phyloP scores from a whole-genome alignment of 192 early-diverging fungal genomes.

The Dimargaris cristalligena region DNA sequence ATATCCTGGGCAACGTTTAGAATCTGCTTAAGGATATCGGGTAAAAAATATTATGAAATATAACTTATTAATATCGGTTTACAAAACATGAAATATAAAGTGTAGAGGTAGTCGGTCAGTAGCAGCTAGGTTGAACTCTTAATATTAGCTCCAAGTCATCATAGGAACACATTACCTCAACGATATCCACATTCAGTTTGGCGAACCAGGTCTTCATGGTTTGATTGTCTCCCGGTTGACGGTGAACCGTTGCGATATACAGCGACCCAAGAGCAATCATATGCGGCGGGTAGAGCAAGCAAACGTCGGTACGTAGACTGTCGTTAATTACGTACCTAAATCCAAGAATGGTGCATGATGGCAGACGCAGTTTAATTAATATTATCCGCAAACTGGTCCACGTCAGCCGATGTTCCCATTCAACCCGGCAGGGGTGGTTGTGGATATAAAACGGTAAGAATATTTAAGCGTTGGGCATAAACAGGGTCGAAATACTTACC shows the following conservation, averaged over 20 bases:
- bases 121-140: background rate
- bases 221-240: constrained; percentile 6
- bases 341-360: no score
- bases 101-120: background rate
- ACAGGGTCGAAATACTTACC: constrained; percentile 17
- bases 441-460: background rate
- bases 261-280: constrained; percentile 71
- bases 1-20: constrained; percentile 63
- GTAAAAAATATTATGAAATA: background rate
- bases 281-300: constrained; percentile 74
- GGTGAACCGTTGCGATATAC: constrained; percentile 39
- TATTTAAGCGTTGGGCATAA: background rate
- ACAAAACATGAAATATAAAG: constrained; percentile 3
- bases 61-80: background rate
- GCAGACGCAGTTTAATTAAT: no score
- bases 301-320: constrained; percentile 58
- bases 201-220: constrained; percentile 70
- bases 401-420: background rate
- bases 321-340: constrained; percentile 62
- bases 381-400: constrained; percentile 4
- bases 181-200: constrained; percentile 61
- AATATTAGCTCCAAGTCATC: background rate
- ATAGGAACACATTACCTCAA: constrained; percentile 33
- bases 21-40: constrained; percentile 20
- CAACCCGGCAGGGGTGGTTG: background rate